phyloP scores from a whole-genome alignment of 129 eudicot species.

The Erigeron canadensis region DNA sequence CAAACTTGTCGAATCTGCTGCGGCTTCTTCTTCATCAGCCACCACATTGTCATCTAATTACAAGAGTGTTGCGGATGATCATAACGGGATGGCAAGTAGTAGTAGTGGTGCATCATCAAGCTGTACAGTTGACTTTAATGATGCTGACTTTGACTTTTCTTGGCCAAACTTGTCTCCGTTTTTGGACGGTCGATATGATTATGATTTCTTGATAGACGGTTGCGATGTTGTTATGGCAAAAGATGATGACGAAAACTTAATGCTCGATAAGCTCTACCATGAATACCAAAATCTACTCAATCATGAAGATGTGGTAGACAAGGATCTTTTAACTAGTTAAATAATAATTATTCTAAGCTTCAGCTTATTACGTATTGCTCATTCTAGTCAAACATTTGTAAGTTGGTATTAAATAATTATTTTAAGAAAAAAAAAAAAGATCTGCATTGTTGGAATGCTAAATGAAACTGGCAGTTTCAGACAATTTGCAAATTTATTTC shows the following conservation, averaged over 20 bases:
- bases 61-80: constrained; percentile 9
- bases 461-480: no score
- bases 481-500: no score
- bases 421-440: background rate
- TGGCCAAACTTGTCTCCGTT: constrained; percentile 25
- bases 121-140: constrained; percentile 19
- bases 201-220: constrained; percentile 6
- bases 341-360: background rate
- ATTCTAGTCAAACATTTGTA: background rate
- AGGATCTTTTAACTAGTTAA: background rate
- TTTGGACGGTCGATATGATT: constrained; percentile 15
- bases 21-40: constrained; percentile 13
- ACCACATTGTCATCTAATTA: background rate
- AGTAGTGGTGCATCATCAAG: constrained; percentile 17
- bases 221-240: constrained; percentile 15
- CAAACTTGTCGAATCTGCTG: background rate
- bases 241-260: constrained; percentile 21
- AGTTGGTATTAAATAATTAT: no score
- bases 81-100: background rate
- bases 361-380: background rate
- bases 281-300: constrained; percentile 25
- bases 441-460: no score
- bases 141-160: constrained; percentile 27
- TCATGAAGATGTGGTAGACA: constrained; percentile 3
- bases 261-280: constrained; percentile 25